Evolutionary conservation across 768 basidiomycete genomes (phyloP), one percentile per base, ranked within the genome.

Genomic region (Collybiopsis luxurians): DNA sequence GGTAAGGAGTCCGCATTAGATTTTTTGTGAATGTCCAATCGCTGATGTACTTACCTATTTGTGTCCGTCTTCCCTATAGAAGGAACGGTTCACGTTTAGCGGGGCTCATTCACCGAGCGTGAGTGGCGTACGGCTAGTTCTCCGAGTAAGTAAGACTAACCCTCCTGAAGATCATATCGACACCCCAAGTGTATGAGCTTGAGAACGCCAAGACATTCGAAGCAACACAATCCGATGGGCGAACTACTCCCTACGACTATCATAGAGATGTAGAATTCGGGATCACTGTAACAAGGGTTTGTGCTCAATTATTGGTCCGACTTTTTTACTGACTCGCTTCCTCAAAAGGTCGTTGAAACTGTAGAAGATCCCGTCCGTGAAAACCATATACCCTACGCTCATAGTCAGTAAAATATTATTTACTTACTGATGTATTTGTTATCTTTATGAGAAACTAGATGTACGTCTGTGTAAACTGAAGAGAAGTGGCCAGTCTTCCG

Each of bases 191-290:
- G 6, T 34, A 34, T 13, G 31, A 34, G 13, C 31, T 34, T 13
- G 31, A 34, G 31, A 34, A 34, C 13, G 13, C 31, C 31, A 34
- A 34, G 31, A 34, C 31, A 13, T 34, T 34, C 31, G 31, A 34
- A 13, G 31, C 31, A 13, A 13, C 31, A 13, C 6, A 34, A 13
- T 34, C 31, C 13, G 31, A 34, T 6, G 31, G 31, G 31, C 31
- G 31, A 5, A 6, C 5, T 13, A 34, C 6, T 34, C 31, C 31
- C 13, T 34, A 5, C 31, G 13, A 13, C 31, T 34, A 45, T 12
- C 44, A 45, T 21, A 28, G 34, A 49, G 47, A 49, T n/a, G 47
- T 49, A 19, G 47, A 49, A 49, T 6, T 49, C 9, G 47, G 47
- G 1, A 49, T 49, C 12, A 49, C 47, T 4, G 47, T 49, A 28